Evolutionary conservation across 169 alveolate species (phyloP), one percentile per base, ranked within the genome.

Genomic region (Eimeria necatrix): DNA sequence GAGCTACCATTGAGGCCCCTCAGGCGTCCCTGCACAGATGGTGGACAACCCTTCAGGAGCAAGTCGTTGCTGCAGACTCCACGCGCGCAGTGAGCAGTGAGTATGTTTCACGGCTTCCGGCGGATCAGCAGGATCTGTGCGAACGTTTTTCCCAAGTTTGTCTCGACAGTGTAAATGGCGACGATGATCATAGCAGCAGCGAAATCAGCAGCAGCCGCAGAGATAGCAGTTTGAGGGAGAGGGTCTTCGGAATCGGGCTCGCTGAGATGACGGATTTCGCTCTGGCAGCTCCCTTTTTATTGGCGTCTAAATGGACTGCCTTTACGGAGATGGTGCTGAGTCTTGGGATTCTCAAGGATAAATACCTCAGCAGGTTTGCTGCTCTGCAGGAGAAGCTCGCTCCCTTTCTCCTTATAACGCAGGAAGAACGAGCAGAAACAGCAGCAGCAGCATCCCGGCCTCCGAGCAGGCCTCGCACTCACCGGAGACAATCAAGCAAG

Each of bases 231-330:
- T 53, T 51, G 74, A 51, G 90, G 32, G 22, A 81, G 10, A 7
- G 73, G 24, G 90, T 53, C 32, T 9, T 3, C 53, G 74, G 73
- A n/a, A 12, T 81, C 0, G 74, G 90, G 73, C 74, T 81, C 4
- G 59, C 10, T 3, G 92, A 85, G 41, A 85, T 85, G 92, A 85
- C 76, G 22, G 92, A 85, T 46, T 85, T 85, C 22, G 92, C 92
- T 51, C 80, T 85, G 8, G 80, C 92, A 32, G 80, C 80, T 18
- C 92, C 92, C 0, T 52, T 51, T 7, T 52, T 85, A 8, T 59
- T 85, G 81, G 41, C 80, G 4, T 59, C 76, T 4, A 60, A 60
- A 60, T 85, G 92, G 92, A 20, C 22, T 5, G 80, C 80, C 60
- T 85, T 85, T n/a, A 60, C 80, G 9, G 92, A 85, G 80, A 85